Evolutionary conservation across 2,329 filamentous ascomycete genomes (phyloP), one percentile per base, ranked within the genome.

Genomic region (Colletotrichum cuscutae): DNA sequence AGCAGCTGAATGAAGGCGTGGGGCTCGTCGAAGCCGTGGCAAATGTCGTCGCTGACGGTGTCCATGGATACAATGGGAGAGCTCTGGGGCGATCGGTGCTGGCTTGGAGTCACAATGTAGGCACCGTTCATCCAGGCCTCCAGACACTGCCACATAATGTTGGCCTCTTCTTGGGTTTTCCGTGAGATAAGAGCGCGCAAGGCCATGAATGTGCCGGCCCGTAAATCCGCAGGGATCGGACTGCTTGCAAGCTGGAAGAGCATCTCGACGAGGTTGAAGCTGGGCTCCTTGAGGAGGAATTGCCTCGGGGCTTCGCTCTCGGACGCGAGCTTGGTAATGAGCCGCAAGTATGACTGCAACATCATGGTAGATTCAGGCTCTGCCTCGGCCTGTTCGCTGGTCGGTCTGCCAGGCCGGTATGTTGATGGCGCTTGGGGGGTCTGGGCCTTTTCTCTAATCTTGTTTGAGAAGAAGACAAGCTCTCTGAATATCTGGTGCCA

Each of bases 321-420:
- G 26, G 89, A 87, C 74, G 93, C 92, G 11, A 99, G 86, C 81
- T 97, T 95, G 4, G 94, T 91, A 77, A 98, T 93, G 5, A 99
- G 88, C 35, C 96, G 91, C 65, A 99, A 87, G 80, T 98, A 98
- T 77, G 95, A 96, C 79, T 98, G 95, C 32, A 99, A 87, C 94
- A 99, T 98, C 83, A 98, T 94, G n/a, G 93, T 92, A 53, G 94
- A 97, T 81, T 99, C 97, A 4, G 95, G 94, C 79, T 98, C 96
- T 32, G 89, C 87, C 80, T 97, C 95, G 73, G 94, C 91, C 73
- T 93, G 89, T 57, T 93, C 91, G 22, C 86, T 86, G 56, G 89
- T 85, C 58, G 89, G 85, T 80, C 94, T 92, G 59, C 89, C 88
- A 66, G 88, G 81, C 73, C 91, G 88, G 77, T 89, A 89, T 4